Evolutionary conservation across 495 filamentous ascomycete species (phyloP).

Genomic region (Lasiosphaeria hispida): DNA sequence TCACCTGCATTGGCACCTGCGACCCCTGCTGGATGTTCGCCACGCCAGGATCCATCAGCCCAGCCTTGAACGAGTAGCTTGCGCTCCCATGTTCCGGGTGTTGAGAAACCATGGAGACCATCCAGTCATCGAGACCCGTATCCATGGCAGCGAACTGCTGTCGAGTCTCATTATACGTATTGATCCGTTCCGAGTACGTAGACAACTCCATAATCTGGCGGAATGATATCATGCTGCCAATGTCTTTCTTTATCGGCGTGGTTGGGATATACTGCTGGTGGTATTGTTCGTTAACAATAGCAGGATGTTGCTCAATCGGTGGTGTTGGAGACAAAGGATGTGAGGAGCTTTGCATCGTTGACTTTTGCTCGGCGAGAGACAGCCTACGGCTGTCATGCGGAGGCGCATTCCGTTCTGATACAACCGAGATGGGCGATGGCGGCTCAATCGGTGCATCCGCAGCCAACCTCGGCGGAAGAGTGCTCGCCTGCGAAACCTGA

Average conservation of each 20-base stretch:
- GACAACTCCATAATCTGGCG: constrained; percentile 69
- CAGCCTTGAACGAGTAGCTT: constrained; percentile 22
- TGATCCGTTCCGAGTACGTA: constrained; percentile 60
- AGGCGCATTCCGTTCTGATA: constrained; percentile 16
- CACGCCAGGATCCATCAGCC: constrained; percentile 26
- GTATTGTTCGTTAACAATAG: constrained; percentile 14
- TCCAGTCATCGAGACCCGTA: constrained; percentile 73
- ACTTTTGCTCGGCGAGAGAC: constrained; percentile 47
- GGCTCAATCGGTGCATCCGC: constrained; percentile 26
- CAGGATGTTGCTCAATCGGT: constrained; percentile 41
- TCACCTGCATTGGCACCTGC: constrained; percentile 13
- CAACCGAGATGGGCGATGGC: constrained; percentile 36
- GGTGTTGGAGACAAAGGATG: constrained; percentile 30
- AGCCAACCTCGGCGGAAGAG: constrained; percentile 25
- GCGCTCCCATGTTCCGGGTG: constrained; percentile 38
- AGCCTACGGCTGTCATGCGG: constrained; percentile 17
- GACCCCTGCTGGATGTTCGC: constrained; percentile 27
- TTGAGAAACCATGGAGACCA: constrained; percentile 44
- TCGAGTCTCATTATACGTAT: constrained; percentile 65
- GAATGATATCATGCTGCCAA: constrained; percentile 55
- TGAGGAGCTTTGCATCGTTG: constrained; percentile 28
- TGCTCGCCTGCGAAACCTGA: constrained; percentile 37
- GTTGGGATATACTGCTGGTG: not conserved
- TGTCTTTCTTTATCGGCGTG: constrained; percentile 15
- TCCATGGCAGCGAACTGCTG: constrained; percentile 67